phyloP scores from a whole-genome alignment of 2,329 filamentous ascomycete species.

The Trichoderma sp. region DNA sequence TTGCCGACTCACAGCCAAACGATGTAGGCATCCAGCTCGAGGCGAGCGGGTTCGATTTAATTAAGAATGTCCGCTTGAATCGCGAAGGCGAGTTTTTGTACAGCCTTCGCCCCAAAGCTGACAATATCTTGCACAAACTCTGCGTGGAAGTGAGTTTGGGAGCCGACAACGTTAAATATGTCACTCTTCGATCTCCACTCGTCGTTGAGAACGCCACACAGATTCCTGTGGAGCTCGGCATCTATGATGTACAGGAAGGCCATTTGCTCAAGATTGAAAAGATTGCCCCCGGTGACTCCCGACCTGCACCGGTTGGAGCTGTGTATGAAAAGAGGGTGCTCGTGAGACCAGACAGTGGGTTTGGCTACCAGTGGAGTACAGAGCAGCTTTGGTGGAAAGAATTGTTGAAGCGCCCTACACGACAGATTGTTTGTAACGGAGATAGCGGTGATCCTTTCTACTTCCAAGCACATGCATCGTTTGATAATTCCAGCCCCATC shows the following conservation, averaged over 20 bases:
- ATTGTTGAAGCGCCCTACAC: slow-evolving; percentile 76
- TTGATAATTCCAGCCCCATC: slow-evolving; percentile 78
- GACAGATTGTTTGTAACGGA: slow-evolving; percentile 83
- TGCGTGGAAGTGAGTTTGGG: slow-evolving; percentile 89
- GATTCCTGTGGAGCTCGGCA: slow-evolving; percentile 88
- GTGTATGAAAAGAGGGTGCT: slow-evolving; percentile 86
- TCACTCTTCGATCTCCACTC: slow-evolving; percentile 88
- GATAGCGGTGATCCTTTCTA: slow-evolving; percentile 90
- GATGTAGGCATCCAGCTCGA: slow-evolving; percentile 81
- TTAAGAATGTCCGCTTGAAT: slow-evolving; percentile 84
- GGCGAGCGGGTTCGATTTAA: slow-evolving; percentile 87
- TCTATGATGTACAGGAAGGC: slow-evolving; percentile 83
- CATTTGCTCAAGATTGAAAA: slow-evolving; percentile 97
- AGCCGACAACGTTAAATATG: slow-evolving; percentile 96
- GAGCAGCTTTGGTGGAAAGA: slow-evolving; percentile 93
- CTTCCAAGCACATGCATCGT: slow-evolving; percentile 89
- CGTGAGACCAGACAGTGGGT: slow-evolving; percentile 88
- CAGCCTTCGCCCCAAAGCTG: slow-evolving; percentile 80
- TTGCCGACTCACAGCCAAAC: slow-evolving; percentile 76
- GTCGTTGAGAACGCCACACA: slow-evolving; percentile 95
- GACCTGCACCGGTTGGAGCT: slow-evolving; percentile 87
- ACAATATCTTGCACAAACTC: slow-evolving; percentile 80
- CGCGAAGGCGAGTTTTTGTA: slow-evolving; percentile 94
- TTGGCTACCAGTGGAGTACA: slow-evolving; percentile 92
- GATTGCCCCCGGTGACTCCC: slow-evolving; percentile 84